Percentiles rank a stretch among this genome's conserved stretches.
Evolutionary conservation across 1,139 yeast genomes (phyloP).

Genomic region (Geotrichum reessii): DNA sequence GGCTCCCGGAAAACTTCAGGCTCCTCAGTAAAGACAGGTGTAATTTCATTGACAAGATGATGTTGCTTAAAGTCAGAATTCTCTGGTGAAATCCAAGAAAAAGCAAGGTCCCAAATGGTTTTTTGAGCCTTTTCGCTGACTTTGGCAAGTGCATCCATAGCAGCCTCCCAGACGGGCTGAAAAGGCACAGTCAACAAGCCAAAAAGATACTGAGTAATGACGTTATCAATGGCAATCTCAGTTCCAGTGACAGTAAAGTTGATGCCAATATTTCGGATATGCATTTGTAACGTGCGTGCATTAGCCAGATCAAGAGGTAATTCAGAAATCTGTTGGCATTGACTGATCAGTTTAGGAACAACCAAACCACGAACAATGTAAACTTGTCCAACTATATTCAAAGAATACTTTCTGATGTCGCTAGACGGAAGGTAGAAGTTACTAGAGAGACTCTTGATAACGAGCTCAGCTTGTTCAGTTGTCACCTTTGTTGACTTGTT

Average conservation of each 20-base stretch:
- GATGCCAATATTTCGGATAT: conserved; percentile 58
- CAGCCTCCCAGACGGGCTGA: conserved; percentile 82
- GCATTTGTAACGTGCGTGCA: conserved; percentile 67
- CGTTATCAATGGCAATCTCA: conserved; percentile 26
- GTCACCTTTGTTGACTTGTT: conserved; percentile 3
- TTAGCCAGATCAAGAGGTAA: conserved; percentile 64
- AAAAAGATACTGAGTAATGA: conserved; percentile 53
- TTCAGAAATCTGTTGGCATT: conserved; percentile 57
- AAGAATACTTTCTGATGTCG: conserved; percentile 44
- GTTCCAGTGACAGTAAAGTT: conserved; percentile 43
- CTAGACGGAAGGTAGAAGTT: conserved; percentile 38
- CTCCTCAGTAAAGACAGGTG: conserved; percentile 15
- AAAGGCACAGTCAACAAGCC: conserved; percentile 73
- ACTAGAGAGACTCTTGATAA: conserved; percentile 3
- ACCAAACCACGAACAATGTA: conserved; percentile 31
- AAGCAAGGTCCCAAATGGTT: conserved; percentile 50
- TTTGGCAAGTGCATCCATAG: conserved; percentile 52
- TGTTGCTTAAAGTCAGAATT: conserved; percentile 1
- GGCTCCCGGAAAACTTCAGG: conserved; percentile 5
- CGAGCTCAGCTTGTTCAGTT: conserved; percentile 2
- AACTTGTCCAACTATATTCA: conserved; percentile 40
- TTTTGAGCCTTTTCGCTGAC: conserved; percentile 44
- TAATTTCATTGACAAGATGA: conserved; percentile 4
- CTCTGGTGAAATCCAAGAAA: conserved; percentile 17
- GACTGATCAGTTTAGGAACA: conserved; percentile 33